phyloP scores from a whole-genome alignment of 768 basidiomycete species.

The Hygrocybe punicea region DNA sequence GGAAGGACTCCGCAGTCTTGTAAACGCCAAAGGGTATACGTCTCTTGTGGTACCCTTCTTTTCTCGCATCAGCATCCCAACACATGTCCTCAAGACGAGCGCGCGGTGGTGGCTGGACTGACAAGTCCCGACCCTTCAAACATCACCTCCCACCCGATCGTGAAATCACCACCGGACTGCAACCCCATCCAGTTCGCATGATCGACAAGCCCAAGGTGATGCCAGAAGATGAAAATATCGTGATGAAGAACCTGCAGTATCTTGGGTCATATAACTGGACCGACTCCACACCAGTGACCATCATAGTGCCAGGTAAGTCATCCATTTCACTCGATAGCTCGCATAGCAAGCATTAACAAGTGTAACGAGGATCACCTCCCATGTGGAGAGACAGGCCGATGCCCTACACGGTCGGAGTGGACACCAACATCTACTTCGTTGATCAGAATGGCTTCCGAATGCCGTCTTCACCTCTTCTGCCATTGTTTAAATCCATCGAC shows the following conservation, averaged over 20 bases:
- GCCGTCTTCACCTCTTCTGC: conserved; percentile 40
- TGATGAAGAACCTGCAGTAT: conserved; percentile 37
- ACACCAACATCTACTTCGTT: conserved; percentile 46
- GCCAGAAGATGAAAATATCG: conserved; percentile 25
- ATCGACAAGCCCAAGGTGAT: conserved; percentile 21
- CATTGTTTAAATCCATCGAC: conserved; percentile 60
- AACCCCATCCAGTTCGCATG: conserved; percentile 24
- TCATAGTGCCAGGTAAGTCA: conserved; percentile 44
- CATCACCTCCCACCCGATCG: conserved; percentile 32
- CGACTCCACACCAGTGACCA: conserved; percentile 41
- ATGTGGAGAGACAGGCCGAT: conserved; percentile 48
- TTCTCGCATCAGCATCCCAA: too few species aligned
- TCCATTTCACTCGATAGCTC: not conserved
- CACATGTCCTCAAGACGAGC: too few species aligned
- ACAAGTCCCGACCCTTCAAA: too few species aligned
- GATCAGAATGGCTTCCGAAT: conserved; percentile 59
- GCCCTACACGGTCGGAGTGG: conserved; percentile 54
- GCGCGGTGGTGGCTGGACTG: too few species aligned
- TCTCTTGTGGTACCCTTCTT: too few species aligned
- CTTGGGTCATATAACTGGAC: conserved; percentile 57
- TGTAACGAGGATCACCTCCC: conserved; percentile 51
- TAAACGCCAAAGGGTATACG: too few species aligned
- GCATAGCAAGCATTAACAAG: not conserved
- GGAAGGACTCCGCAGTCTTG: too few species aligned
- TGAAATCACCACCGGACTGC: conserved; percentile 37